Evolutionary conservation across 31 red algal species (phyloP), one percentile per base, ranked within the genome.

Genomic region (Endocladia muricata): DNA sequence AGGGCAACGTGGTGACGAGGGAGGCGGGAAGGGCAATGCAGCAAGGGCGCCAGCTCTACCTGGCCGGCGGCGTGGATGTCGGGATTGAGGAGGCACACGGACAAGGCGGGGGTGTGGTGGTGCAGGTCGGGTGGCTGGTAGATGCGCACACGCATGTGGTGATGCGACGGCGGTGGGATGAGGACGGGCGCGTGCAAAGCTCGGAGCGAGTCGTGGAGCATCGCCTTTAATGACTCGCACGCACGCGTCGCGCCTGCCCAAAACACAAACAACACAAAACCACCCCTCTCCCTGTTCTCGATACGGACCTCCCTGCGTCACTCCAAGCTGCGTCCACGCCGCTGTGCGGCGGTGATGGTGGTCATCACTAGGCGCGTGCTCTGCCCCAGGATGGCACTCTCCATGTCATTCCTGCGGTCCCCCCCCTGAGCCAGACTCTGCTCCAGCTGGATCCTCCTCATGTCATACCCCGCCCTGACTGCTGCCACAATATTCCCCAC

Each of bases 81-180:
- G 32, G 29, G 3, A 70, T 71, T 21, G 15, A n/a, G 2, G 48
- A n/a, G 3, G 61, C 29, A 21, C 56, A 64, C 34, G 29, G 17
- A 28, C 36, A 79, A 0, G 23, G 41, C n/a, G 78, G 65, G 34
- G 78, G 78, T 23, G 40, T 69, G 29, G 30, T 33, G 34, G 66
- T 82, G 4, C 37, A 70, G 23, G 78, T 71, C n/a, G 78, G 78
- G n/a, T 82, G 78, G 78, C 39, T 68, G 3, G 62, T 70, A 33
- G 78, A 70, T n/a, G 47, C 37, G 5, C 23, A 17, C 19, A 70
- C 25, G 64, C 32, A 65, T 22, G 55, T 82, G 19, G 48, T 82
- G 13, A 2, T 82, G 23, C 36, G 59, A 25, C 51, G 81, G 6
- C 4, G 56, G 4, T 84, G 52, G 52, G 81, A 67, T 21, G 7